Conservation (phyloP, 140 eudicot species). For the Ambrosia hybrid region DNA sequence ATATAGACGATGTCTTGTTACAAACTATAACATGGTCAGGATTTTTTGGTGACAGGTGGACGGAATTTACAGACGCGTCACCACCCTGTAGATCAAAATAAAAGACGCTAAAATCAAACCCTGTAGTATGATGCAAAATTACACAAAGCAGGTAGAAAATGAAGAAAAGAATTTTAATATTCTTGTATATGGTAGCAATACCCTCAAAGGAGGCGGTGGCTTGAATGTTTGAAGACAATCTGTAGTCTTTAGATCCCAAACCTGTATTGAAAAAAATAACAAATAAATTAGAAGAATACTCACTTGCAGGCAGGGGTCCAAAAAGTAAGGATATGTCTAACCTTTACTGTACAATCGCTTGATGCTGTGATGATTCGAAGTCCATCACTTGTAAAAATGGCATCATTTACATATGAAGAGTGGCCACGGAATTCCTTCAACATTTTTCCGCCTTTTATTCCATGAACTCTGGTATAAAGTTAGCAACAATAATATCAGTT, state of each 20-base stretch:
- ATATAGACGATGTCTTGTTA: conserved; percentile 89
- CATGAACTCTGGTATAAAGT: conserved; percentile 62
- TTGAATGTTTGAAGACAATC: conserved; percentile 86
- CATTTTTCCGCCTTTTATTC: conserved; percentile 83
- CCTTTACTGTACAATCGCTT: conserved; percentile 97
- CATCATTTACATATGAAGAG: conserved; percentile 88
- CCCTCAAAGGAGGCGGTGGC: conserved; percentile 97
- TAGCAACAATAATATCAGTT: conserved; percentile 11
- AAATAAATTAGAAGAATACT: conserved; percentile 3
- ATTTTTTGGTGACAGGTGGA: conserved; percentile 90
- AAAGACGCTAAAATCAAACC: conserved; percentile 11
- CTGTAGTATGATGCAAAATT: neutral
- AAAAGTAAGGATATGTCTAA: conserved; percentile 27
- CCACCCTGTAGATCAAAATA: conserved; percentile 62
- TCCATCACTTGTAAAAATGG: conserved; percentile 84
- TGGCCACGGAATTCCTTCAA: conserved; percentile 97
- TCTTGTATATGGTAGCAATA: conserved; percentile 23
- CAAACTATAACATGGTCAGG: conserved; percentile 93
- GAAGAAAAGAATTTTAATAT: neutral
- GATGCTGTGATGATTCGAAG: conserved; percentile 88
- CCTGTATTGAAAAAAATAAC: conserved; percentile 41
- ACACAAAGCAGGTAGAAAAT: neutral
- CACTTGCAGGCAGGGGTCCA: conserved; percentile 15
- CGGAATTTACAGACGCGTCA: conserved; percentile 92
- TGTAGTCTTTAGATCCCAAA: conserved; percentile 82